Conservation (phyloP, 176 grass and related monocot species). For the Oropetium thomaeum region DNA sequence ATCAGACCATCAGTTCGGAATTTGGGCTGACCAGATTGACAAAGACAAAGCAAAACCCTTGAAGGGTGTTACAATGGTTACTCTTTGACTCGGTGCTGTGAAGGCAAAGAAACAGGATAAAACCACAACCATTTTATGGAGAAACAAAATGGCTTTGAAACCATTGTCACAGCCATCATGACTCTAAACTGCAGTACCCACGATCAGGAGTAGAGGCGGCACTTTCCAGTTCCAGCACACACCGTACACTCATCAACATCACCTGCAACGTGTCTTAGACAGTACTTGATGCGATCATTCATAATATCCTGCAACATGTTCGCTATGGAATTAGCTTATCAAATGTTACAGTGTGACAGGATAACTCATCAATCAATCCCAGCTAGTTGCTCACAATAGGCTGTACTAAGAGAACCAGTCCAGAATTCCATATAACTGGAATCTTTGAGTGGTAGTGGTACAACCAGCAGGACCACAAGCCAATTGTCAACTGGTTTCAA, state of each 20-base stretch:
- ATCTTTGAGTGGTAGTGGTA: background rate
- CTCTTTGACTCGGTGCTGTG: no score
- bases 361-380: background rate
- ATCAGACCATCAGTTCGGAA: background rate
- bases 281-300: constrained; percentile 89
- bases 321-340: background rate
- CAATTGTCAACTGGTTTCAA: background rate
- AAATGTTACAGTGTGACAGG: background rate
- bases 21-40: background rate
- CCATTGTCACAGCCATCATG: background rate
- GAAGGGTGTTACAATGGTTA: background rate
- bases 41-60: constrained; percentile 7
- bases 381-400: background rate
- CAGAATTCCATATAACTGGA: background rate
- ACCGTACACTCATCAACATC: constrained; percentile 63
- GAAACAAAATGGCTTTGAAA: background rate
- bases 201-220: constrained; percentile 42
- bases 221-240: constrained; percentile 83
- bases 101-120: background rate
- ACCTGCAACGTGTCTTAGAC: constrained; percentile 63
- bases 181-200: background rate
- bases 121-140: background rate
- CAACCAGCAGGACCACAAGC: background rate
- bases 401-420: background rate
- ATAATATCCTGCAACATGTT: constrained; percentile 65